These are phyloP conservation scores for Termitomyces sp. DNA, from an alignment of 768 basidiomycete genomes.

Conservation along the genomic window DNA sequence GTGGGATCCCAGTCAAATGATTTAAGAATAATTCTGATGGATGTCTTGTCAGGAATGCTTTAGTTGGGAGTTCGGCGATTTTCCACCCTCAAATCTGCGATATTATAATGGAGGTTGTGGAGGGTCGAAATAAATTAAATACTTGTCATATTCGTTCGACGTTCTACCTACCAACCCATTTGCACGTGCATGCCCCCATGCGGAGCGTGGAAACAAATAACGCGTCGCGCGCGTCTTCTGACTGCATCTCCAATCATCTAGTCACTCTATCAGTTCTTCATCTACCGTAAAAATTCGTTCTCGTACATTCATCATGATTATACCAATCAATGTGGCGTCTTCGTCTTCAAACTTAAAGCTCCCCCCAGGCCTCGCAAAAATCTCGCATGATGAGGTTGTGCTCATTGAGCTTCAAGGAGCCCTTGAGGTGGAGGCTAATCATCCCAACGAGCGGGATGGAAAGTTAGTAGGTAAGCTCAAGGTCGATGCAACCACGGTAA, in stretches of 20 bases:
- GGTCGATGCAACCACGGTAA: constrained; percentile 53
- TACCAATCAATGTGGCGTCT: constrained; percentile 48
- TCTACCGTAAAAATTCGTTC: background rate
- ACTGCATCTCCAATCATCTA: background rate
- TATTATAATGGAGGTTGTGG: background rate
- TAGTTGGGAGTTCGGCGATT: constrained; percentile 63
- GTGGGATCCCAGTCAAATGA: constrained; percentile 13
- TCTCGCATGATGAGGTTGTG: constrained; percentile 76
- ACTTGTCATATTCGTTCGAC: too few relatives aligned
- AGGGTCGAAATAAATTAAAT: background rate
- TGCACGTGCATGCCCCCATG: too few relatives aligned
- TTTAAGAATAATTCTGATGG: background rate
- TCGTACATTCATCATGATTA: constrained; percentile 43
- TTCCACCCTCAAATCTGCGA: constrained; percentile 1
- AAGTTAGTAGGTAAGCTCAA: constrained; percentile 75
- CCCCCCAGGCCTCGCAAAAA: constrained; percentile 57
- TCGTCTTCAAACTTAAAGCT: constrained; percentile 38
- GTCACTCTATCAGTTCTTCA: background rate
- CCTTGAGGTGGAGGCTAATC: constrained; percentile 59
- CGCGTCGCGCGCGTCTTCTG: constrained; percentile 14
- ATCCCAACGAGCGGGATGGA: constrained; percentile 50
- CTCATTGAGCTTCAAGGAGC: constrained; percentile 86
- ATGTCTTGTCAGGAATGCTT: constrained; percentile 55
- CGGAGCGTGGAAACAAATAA: constrained; percentile 2
- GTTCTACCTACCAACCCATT: too few relatives aligned